Evolutionary conservation across 2,329 filamentous ascomycete species (phyloP).

Genomic region (Fusarium sp.): DNA sequence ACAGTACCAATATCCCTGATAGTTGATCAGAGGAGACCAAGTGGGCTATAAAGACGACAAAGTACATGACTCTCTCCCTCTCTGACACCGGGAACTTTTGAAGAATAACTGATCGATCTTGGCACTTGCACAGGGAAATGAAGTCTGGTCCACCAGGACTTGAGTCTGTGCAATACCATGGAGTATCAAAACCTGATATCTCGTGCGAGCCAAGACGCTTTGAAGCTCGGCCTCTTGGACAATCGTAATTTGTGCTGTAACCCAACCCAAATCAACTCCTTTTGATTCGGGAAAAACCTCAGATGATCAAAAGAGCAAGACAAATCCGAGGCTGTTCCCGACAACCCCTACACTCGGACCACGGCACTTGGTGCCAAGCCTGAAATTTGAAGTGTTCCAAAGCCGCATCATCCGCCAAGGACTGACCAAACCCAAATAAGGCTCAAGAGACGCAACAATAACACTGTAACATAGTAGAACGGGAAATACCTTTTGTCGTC

Average conservation of each 20-base stretch:
- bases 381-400: constrained; percentile 28
- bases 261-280: constrained; percentile 19
- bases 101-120: constrained; percentile 7
- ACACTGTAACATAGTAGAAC: neutral
- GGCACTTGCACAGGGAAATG: constrained; percentile 13
- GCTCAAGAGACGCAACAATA: neutral
- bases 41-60: constrained; percentile 13
- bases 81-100: constrained; percentile 10
- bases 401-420: constrained; percentile 43
- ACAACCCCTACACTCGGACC: constrained; percentile 36
- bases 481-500: neutral
- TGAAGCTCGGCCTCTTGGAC: neutral
- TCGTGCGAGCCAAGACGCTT: constrained; percentile 17
- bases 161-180: neutral
- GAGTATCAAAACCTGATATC: constrained; percentile 3
- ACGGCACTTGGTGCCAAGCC: constrained; percentile 46
- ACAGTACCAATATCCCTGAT: neutral
- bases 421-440: constrained; percentile 14
- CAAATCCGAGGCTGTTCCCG: constrained; percentile 29
- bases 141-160: constrained; percentile 1
- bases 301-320: neutral
- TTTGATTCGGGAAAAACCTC: neutral
- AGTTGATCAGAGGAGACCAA: neutral
- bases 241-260: neutral
- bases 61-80: constrained; percentile 8